Percentiles rank a stretch among this genome's conserved stretches.
phyloP scores from a whole-genome alignment of 441 rosid species.

The Adansonia madagascariensis region DNA sequence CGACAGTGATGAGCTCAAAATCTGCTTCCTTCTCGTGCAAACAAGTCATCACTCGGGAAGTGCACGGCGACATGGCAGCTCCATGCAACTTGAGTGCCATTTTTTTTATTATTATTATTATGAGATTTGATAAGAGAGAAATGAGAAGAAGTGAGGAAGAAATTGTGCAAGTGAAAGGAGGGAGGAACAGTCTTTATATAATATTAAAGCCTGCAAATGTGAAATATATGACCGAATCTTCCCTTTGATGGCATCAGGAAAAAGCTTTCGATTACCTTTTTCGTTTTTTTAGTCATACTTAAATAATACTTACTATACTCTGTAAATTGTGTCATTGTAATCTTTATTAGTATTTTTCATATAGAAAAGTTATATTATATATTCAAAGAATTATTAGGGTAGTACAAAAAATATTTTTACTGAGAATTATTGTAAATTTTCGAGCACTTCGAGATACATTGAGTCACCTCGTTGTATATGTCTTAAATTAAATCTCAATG shows the following conservation, averaged over 20 bases:
- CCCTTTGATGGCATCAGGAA: not conserved
- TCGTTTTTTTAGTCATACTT: not conserved
- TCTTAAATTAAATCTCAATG: not conserved
- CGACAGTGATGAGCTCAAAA: constrained; percentile 54
- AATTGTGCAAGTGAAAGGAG: not conserved
- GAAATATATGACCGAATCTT: not conserved
- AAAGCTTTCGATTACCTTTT: not conserved
- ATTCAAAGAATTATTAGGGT: not conserved
- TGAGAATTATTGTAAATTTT: not conserved
- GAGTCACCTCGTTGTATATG: not conserved
- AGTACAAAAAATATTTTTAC: not conserved
- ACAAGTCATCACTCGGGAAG: constrained; percentile 49
- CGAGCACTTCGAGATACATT: not conserved
- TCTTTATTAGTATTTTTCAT: not conserved
- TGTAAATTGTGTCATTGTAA: not conserved
- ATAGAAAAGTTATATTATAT: not conserved
- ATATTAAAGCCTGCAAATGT: not conserved
- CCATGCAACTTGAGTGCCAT: constrained; percentile 64
- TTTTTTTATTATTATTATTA: not conserved
- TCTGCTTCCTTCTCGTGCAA: constrained; percentile 60
- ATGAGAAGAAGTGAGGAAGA: not conserved
- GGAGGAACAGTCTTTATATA: constrained; percentile 1
- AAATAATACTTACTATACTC: not conserved
- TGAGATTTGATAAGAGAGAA: not conserved
- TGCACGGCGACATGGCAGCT: constrained; percentile 51